Evolutionary conservation across 2,329 filamentous ascomycete species (phyloP).

Genomic region (Trichoderma sp.): DNA sequence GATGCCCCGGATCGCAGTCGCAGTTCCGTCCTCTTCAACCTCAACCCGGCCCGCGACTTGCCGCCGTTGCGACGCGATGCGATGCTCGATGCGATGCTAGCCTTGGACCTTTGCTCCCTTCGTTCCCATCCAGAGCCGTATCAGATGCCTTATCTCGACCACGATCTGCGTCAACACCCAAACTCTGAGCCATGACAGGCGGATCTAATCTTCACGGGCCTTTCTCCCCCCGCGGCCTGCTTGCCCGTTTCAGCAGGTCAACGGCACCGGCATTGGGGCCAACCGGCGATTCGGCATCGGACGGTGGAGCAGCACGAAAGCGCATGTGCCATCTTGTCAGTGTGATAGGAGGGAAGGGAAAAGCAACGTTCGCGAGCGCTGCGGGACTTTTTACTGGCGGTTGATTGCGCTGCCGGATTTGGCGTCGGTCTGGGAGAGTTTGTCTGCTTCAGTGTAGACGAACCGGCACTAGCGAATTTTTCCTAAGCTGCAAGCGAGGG

Average conservation of each 20-base stretch:
- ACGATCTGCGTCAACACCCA: neutral
- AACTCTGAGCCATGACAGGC: slow-evolving; percentile 1
- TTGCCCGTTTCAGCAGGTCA: slow-evolving; percentile 33
- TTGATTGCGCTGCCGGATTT: slow-evolving; percentile 19
- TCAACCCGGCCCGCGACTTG: neutral
- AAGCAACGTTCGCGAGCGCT: neutral
- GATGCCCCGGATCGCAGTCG: neutral
- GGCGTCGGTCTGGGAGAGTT: slow-evolving; percentile 23
- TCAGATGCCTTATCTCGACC: slow-evolving; percentile 19
- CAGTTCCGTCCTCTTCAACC: neutral
- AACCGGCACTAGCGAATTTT: neutral
- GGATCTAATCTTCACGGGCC: slow-evolving; percentile 6
- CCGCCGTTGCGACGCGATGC: neutral
- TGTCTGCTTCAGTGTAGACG: neutral
- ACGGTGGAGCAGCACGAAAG: neutral
- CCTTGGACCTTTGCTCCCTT: neutral
- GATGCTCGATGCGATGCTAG: neutral
- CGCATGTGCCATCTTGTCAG: slow-evolving; percentile 27
- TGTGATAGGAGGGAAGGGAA: slow-evolving; percentile 21
- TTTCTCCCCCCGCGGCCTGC: slow-evolving; percentile 17
- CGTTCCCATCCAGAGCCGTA: neutral
- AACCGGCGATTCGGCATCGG: slow-evolving; percentile 31
- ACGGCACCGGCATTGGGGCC: slow-evolving; percentile 28
- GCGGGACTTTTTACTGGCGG: slow-evolving; percentile 1
- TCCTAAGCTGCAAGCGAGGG: neutral